phyloP scores from a whole-genome alignment of 495 filamentous ascomycete species.

The Tuber calosporum region DNA sequence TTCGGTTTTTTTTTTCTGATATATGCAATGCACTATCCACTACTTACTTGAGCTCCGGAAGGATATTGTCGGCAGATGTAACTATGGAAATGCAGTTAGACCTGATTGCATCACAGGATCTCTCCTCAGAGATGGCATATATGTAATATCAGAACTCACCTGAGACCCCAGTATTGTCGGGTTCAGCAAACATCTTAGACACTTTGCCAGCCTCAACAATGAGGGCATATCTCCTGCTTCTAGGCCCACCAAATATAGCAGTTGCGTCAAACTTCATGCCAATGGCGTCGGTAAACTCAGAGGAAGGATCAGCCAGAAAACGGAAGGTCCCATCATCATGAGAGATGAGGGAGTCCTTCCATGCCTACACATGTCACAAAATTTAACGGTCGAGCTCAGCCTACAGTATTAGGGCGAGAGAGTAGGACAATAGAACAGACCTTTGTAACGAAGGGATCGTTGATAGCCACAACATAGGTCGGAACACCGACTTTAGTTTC shows the following conservation, averaged over 20 bases:
- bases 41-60: slow-evolving; percentile 7
- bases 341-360: slow-evolving; percentile 26
- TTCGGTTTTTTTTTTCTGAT: background rate
- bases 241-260: slow-evolving; percentile 74
- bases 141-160: slow-evolving; percentile 49
- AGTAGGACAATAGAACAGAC: slow-evolving; percentile 37
- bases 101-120: background rate
- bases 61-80: slow-evolving; percentile 10
- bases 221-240: slow-evolving; percentile 85
- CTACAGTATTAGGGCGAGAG: background rate
- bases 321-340: slow-evolving; percentile 53
- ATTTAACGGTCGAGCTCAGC: background rate
- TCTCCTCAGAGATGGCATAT: background rate
- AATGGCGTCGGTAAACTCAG: slow-evolving; percentile 72
- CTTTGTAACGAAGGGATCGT: slow-evolving; percentile 86
- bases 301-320: slow-evolving; percentile 84
- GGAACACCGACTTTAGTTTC: slow-evolving; percentile 65
- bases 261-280: slow-evolving; percentile 76
- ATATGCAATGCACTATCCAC: slow-evolving; percentile 8
- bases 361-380: slow-evolving; percentile 14
- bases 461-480: slow-evolving; percentile 84
- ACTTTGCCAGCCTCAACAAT: slow-evolving; percentile 71
- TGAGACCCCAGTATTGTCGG: slow-evolving; percentile 83
- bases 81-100: background rate
- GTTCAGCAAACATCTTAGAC: slow-evolving; percentile 70